These are phyloP conservation scores for Starmerella davenportii DNA, from an alignment of 805 yeast genomes.

Conservation along the genomic window DNA sequence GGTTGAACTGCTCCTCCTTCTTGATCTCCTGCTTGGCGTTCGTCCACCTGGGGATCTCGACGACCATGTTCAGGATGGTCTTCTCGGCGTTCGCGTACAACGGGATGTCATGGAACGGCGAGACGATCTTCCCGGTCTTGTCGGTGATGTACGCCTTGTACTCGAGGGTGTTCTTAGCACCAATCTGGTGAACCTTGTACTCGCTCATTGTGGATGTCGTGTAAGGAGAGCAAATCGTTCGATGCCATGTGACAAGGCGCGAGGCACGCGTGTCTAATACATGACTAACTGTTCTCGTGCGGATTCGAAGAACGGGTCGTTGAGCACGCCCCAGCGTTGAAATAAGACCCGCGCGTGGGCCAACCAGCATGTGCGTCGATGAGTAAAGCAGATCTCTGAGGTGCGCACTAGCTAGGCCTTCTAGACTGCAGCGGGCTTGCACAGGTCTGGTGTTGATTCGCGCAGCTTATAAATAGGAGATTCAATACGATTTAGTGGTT, in stretches of 20 bases:
- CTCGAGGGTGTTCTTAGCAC: constrained; percentile 89
- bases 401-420: too few species aligned
- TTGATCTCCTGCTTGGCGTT: constrained; percentile 92
- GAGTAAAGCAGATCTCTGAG: too few species aligned
- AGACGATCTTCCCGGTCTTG: constrained; percentile 72
- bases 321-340: too few species aligned
- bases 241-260: not conserved
- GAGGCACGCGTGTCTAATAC: not conserved
- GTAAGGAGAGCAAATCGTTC: constrained; percentile 1
- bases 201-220: constrained; percentile 17
- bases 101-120: constrained; percentile 89
- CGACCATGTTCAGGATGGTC: constrained; percentile 75
- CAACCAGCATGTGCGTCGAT: too few species aligned
- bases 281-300: too few species aligned
- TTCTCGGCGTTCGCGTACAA: constrained; percentile 86
- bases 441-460: too few species aligned
- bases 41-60: constrained; percentile 97
- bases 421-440: too few species aligned
- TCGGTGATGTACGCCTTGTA: constrained; percentile 80
- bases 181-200: constrained; percentile 80
- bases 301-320: too few species aligned
- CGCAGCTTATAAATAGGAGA: too few species aligned
- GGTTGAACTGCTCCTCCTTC: constrained; percentile 70
- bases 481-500: too few species aligned
- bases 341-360: too few species aligned